Percentiles rank a stretch among this genome's conserved stretches.
These are phyloP conservation scores for Coniella lustricola DNA, from an alignment of 2,329 filamentous ascomycete species.

Conservation along the genomic window DNA sequence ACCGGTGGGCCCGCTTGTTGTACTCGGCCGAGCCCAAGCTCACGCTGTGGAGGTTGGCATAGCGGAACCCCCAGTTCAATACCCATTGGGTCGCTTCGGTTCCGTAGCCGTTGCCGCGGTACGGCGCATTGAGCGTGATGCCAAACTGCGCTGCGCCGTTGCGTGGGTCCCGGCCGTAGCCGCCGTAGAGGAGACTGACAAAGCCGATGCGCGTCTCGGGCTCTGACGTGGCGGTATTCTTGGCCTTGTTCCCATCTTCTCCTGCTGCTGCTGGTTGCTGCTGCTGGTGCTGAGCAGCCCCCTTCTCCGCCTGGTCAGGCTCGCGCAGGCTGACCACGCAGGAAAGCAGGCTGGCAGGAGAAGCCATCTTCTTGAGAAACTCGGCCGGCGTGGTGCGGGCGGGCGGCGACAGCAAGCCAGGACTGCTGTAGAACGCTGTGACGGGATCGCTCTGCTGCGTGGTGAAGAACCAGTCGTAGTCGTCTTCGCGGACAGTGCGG, in stretches of 20 bases:
- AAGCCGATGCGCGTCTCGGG: conserved; percentile 16
- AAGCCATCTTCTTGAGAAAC: conserved; percentile 9
- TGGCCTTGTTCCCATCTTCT: not conserved
- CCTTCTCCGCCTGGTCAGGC: not conserved
- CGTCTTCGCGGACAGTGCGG: conserved; percentile 17
- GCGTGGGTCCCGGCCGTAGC: not conserved
- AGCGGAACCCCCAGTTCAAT: conserved; percentile 31
- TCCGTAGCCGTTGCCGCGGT: conserved; percentile 33
- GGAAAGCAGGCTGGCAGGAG: conserved; percentile 10
- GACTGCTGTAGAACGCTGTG: conserved; percentile 6
- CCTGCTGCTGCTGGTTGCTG: too few species aligned
- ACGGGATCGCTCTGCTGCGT: conserved; percentile 18
- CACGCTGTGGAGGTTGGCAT: conserved; percentile 31
- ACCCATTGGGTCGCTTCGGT: conserved; percentile 33
- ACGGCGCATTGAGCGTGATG: conserved; percentile 22
- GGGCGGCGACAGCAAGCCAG: conserved; percentile 13
- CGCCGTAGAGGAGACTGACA: conserved; percentile 1
- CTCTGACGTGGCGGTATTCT: not conserved
- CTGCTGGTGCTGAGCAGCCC: too few species aligned
- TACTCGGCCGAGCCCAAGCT: conserved; percentile 29
- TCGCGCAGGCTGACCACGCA: conserved; percentile 20
- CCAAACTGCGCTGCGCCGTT: conserved; percentile 21
- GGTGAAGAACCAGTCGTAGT: conserved; percentile 14
- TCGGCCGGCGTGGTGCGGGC: conserved; percentile 12
- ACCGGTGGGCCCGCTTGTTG: conserved; percentile 28